These are phyloP conservation scores for Peniophora sp. DNA, from an alignment of 1,284 basidiomycete genomes.

Conservation along the genomic window DNA sequence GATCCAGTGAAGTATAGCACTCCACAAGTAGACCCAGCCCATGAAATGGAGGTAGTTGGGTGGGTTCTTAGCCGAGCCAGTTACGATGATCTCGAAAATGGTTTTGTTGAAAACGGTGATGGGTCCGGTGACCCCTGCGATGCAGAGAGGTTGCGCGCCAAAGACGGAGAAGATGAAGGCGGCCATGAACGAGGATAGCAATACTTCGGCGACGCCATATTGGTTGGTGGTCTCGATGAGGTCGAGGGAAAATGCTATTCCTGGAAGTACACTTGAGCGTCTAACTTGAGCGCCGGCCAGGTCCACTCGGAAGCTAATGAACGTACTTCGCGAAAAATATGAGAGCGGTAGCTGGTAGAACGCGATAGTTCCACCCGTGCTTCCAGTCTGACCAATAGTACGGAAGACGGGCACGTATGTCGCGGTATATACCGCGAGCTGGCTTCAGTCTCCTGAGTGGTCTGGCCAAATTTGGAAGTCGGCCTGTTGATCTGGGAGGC, in stretches of 20 bases:
- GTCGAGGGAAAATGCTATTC: slow-evolving; percentile 89
- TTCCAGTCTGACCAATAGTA: slow-evolving; percentile 84
- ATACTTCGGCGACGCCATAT: slow-evolving; percentile 88
- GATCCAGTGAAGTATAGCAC: slow-evolving; percentile 86
- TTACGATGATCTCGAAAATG: slow-evolving; percentile 70
- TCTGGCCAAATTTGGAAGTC: slow-evolving; percentile 8
- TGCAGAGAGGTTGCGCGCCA: slow-evolving; percentile 86
- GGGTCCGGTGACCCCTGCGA: slow-evolving; percentile 90
- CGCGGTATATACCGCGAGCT: slow-evolving; percentile 69
- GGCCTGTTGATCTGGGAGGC: not conserved
- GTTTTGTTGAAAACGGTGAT: slow-evolving; percentile 92
- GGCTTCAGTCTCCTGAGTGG: slow-evolving; percentile 21
- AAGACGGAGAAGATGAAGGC: slow-evolving; percentile 89
- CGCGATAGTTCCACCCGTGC: slow-evolving; percentile 85
- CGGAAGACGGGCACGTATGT: slow-evolving; percentile 71
- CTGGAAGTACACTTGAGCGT: slow-evolving; percentile 67
- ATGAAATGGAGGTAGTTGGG: slow-evolving; percentile 83
- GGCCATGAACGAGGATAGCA: slow-evolving; percentile 78
- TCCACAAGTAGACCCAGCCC: slow-evolving; percentile 92
- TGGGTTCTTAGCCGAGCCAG: slow-evolving; percentile 38
- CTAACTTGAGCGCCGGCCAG: slow-evolving; percentile 15
- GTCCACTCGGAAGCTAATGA: slow-evolving; percentile 1
- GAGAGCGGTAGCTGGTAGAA: slow-evolving; percentile 65
- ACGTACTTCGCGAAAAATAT: slow-evolving; percentile 77
- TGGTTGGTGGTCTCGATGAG: slow-evolving; percentile 87